Evolutionary conservation across 768 basidiomycete species (phyloP).

Genomic region (Amanita inopinata): DNA sequence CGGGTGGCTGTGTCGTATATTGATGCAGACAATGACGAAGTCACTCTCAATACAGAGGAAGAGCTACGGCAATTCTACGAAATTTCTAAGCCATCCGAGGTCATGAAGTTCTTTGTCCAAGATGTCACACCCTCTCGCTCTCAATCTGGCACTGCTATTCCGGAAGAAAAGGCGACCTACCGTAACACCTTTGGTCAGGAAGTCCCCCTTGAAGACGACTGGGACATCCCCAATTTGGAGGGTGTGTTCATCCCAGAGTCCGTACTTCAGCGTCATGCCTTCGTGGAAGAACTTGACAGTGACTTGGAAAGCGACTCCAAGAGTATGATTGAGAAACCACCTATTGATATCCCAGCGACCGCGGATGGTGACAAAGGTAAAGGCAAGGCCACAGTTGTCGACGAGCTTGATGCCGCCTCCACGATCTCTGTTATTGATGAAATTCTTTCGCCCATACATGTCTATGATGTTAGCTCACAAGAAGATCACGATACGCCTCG

Average conservation of each 20-base stretch:
- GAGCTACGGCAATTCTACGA: conserved; percentile 70
- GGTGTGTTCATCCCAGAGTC: neutral
- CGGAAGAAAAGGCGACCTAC: conserved; percentile 9
- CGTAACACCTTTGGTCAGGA: conserved; percentile 2
- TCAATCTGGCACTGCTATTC: conserved; percentile 21
- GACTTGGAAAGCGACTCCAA: neutral
- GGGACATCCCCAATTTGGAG: conserved; percentile 1
- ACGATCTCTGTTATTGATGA: conserved; percentile 31
- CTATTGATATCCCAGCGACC: conserved; percentile 4
- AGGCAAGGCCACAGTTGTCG: conserved; percentile 22
- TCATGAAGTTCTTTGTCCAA: conserved; percentile 53
- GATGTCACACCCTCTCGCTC: conserved; percentile 39
- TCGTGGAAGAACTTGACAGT: conserved; percentile 3
- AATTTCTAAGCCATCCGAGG: conserved; percentile 20
- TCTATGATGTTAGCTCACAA: conserved; percentile 30
- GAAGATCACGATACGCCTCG: conserved; percentile 8
- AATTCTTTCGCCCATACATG: conserved; percentile 44
- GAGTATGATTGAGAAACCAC: neutral
- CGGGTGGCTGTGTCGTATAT: conserved; percentile 62
- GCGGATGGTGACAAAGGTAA: conserved; percentile 39
- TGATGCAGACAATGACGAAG: conserved; percentile 64
- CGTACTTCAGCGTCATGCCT: conserved; percentile 1
- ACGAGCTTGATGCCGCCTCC: conserved; percentile 25
- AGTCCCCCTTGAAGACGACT: conserved; percentile 7
- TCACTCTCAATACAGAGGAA: conserved; percentile 67